Percentiles rank a stretch among this genome's conserved stretches.
Conservation (phyloP, 1,284 basidiomycete genomes). For the Cryptococcus hybrid region DNA sequence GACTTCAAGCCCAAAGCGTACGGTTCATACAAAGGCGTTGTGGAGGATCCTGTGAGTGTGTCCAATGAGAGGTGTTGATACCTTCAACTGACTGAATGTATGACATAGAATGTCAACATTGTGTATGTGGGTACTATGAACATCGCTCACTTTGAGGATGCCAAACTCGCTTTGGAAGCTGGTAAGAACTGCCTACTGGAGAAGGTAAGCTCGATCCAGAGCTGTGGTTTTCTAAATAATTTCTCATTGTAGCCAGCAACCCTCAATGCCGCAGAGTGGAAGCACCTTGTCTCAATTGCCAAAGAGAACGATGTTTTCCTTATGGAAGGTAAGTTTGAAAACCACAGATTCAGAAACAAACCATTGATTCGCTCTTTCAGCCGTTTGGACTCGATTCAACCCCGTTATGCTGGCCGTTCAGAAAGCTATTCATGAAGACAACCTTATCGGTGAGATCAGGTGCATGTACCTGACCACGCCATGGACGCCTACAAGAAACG, state of each 20-base stretch:
- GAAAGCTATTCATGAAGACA: constrained; percentile 38
- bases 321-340: constrained; percentile 43
- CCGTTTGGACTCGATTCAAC: constrained; percentile 50
- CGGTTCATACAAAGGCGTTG: constrained; percentile 49
- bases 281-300: constrained; percentile 47
- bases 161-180: constrained; percentile 46
- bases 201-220: constrained; percentile 36
- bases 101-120: constrained; percentile 47
- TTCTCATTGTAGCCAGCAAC: constrained; percentile 42
- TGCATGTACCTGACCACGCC: constrained; percentile 42
- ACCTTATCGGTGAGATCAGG: constrained; percentile 43
- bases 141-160: constrained; percentile 51
- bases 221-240: background rate
- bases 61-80: too few relatives aligned
- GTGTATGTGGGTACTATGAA: constrained; percentile 56
- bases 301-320: constrained; percentile 43
- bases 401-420: constrained; percentile 44
- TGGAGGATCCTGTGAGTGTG: constrained; percentile 37
- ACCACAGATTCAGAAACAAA: background rate
- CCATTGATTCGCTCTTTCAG: constrained; percentile 15
- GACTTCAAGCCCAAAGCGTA: constrained; percentile 26
- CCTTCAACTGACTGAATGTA: too few relatives aligned
- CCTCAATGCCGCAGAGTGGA: constrained; percentile 52
- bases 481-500: constrained; percentile 19
- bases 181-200: constrained; percentile 53